Percentiles rank a stretch among this genome's conserved stretches.
phyloP scores from a whole-genome alignment of 805 yeast species.

The Pichia exigua region DNA sequence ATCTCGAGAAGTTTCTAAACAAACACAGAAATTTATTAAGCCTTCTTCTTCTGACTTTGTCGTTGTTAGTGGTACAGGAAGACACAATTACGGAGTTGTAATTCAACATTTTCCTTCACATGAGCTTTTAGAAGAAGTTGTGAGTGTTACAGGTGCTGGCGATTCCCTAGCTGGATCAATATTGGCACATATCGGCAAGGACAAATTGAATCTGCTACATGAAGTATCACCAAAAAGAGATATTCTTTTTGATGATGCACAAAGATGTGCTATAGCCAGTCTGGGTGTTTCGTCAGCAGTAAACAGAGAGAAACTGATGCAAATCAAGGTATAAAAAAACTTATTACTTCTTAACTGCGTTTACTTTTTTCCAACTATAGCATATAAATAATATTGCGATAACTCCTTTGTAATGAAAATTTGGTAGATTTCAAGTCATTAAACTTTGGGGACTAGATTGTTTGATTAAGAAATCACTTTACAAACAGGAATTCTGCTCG shows the following conservation, averaged over 20 bases:
- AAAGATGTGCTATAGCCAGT: neutral
- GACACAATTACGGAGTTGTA: constrained; percentile 40
- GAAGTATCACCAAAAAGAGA: neutral
- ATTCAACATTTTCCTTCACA: constrained; percentile 50
- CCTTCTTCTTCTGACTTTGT: constrained; percentile 9
- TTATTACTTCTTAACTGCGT: neutral
- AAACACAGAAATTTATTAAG: neutral
- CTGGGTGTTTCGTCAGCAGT: neutral
- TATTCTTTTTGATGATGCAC: neutral
- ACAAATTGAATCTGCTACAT: constrained; percentile 1
- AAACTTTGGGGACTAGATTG: too few species aligned
- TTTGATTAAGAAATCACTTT: too few species aligned
- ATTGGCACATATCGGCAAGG: constrained; percentile 33
- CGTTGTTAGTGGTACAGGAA: constrained; percentile 18
- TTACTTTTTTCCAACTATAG: too few species aligned
- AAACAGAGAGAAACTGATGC: constrained; percentile 8
- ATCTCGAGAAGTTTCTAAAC: neutral
- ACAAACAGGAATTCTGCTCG: too few species aligned
- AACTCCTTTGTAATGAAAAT: too few species aligned
- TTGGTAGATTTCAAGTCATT: too few species aligned
- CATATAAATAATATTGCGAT: too few species aligned
- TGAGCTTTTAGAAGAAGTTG: constrained; percentile 28
- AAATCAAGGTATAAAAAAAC: neutral
- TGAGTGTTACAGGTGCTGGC: constrained; percentile 87
- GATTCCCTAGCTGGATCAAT: constrained; percentile 70